These are phyloP conservation scores for Ogataea angusta DNA, from an alignment of 805 yeast species.

Conservation along the genomic window DNA sequence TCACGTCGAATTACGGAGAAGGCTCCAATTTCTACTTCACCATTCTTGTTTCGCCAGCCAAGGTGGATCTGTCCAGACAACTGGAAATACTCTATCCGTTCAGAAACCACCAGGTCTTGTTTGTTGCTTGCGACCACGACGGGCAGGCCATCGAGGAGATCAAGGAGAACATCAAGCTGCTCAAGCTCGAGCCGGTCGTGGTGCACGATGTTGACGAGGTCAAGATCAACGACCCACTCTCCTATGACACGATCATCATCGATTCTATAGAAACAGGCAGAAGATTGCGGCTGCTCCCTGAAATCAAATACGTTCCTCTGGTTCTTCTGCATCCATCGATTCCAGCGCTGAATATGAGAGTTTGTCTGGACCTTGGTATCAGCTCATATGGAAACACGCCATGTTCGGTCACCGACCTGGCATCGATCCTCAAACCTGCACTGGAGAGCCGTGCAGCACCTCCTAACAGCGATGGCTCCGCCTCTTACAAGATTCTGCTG, in stretches of 20 bases:
- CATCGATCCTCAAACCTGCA: constrained; percentile 81
- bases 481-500: constrained; percentile 66
- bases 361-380: constrained; percentile 81
- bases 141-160: constrained; percentile 50
- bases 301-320: constrained; percentile 80
- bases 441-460: constrained; percentile 79
- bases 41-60: constrained; percentile 71
- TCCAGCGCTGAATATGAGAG: constrained; percentile 74
- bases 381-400: constrained; percentile 89
- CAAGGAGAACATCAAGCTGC: constrained; percentile 44
- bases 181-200: constrained; percentile 64
- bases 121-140: constrained; percentile 64
- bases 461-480: constrained; percentile 73
- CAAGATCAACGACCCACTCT: constrained; percentile 50
- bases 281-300: constrained; percentile 63
- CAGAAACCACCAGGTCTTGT: constrained; percentile 63
- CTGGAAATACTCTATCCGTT: constrained; percentile 71
- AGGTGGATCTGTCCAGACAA: constrained; percentile 56
- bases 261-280: constrained; percentile 77
- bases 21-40: constrained; percentile 86
- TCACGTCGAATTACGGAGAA: constrained; percentile 70
- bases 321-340: constrained; percentile 73
- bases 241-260: constrained; percentile 77
- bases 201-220: constrained; percentile 51
- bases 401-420: constrained; percentile 75